Evolutionary conservation across 139 green algal genomes (phyloP).

Genomic region (Zygnema cylindricum): DNA sequence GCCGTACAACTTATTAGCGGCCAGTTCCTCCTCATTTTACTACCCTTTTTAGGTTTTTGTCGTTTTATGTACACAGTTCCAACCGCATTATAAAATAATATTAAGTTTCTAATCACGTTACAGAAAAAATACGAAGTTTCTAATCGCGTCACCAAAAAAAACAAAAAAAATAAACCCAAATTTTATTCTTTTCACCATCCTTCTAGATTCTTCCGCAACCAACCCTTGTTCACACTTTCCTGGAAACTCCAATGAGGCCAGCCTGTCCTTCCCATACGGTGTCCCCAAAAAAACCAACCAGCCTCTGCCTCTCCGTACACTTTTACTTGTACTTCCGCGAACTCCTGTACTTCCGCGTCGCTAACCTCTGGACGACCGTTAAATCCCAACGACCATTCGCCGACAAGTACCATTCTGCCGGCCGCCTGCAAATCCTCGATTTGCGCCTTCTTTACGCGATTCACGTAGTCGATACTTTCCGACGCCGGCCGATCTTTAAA

Average conservation of each 20-base stretch:
- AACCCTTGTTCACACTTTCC: constrained; percentile 12
- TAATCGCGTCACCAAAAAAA: no score
- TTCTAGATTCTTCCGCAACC: no score
- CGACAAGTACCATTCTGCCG: constrained; percentile 6
- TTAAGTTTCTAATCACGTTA: no score
- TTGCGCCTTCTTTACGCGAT: background rate
- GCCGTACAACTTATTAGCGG: no score
- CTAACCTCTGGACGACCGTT: background rate
- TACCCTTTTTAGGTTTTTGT: no score
- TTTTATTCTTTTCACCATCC: no score
- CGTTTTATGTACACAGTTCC: no score
- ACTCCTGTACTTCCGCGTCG: background rate
- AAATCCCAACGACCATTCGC: constrained; percentile 33
- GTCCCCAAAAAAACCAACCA: constrained; percentile 36
- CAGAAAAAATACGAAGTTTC: no score
- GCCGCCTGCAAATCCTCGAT: constrained; percentile 13
- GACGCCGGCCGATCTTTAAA: background rate
- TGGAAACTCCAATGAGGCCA: constrained; percentile 37
- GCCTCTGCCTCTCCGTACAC: background rate
- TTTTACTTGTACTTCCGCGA: background rate
- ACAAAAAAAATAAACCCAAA: no score
- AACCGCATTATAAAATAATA: no score
- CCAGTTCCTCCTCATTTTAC: no score
- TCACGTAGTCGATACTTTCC: constrained; percentile 4
- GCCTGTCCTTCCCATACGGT: background rate